phyloP scores from a whole-genome alignment of 192 early-diverging fungal species.

The Coemansia sp. region DNA sequence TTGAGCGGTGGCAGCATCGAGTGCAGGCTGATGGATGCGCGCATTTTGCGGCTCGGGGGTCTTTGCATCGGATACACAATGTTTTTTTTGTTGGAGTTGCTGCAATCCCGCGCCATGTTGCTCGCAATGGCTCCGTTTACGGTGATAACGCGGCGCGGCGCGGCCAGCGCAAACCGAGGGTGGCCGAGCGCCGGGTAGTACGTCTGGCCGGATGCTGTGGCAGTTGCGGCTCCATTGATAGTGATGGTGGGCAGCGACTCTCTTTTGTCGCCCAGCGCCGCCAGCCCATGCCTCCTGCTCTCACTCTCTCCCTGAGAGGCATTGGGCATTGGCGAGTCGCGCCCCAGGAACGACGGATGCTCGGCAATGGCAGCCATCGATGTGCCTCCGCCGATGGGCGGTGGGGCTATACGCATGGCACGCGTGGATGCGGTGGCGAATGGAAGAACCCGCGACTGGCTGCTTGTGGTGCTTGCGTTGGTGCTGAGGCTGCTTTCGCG shows the following conservation, averaged over 20 bases:
- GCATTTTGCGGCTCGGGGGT: background rate
- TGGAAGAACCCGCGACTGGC: slow-evolving; percentile 37
- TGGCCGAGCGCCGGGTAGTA: slow-evolving; percentile 19
- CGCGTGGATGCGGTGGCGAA: slow-evolving; percentile 37
- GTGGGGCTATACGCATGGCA: slow-evolving; percentile 11
- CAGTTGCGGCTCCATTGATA: slow-evolving; percentile 10
- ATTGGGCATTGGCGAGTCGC: background rate
- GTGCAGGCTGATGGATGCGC: slow-evolving; percentile 18
- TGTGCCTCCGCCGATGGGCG: background rate
- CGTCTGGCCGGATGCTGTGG: slow-evolving; percentile 3
- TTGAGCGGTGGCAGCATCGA: slow-evolving; percentile 11
- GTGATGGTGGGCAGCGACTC: slow-evolving; percentile 14
- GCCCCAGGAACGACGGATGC: background rate
- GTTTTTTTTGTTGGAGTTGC: background rate
- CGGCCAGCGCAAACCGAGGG: slow-evolving; percentile 39
- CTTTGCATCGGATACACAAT: background rate
- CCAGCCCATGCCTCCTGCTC: background rate
- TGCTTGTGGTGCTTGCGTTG: slow-evolving; percentile 37
- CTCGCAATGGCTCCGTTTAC: background rate
- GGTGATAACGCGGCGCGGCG: slow-evolving; percentile 38
- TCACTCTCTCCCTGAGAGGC: too few species aligned
- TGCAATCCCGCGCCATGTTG: background rate
- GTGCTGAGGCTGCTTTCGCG: slow-evolving; percentile 49
- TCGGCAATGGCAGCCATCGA: slow-evolving; percentile 21
- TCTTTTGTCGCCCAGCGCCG: background rate